phyloP scores from a whole-genome alignment of 768 basidiomycete genomes.

The Boletus rubropictus region DNA sequence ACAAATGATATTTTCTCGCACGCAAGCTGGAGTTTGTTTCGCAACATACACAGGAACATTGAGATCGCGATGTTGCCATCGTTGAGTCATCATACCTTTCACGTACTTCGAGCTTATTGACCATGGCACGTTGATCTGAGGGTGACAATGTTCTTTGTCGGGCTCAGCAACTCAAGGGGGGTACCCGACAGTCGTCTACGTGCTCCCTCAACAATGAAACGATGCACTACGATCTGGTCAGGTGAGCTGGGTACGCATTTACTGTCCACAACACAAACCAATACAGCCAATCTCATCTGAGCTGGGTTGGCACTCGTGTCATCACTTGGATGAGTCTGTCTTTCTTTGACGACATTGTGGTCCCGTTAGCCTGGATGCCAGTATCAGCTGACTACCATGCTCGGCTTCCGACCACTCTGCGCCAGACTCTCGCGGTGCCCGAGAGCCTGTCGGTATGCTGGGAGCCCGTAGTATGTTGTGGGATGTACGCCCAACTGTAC shows the following conservation, averaged over 20 bases:
- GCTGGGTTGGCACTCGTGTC: not conserved
- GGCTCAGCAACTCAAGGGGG: not conserved
- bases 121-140: slow-evolving; percentile 22
- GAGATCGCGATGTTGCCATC: not conserved
- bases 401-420: not conserved
- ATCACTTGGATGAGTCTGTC: too few species aligned
- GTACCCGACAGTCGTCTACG: not conserved
- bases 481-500: not conserved
- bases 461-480: not conserved
- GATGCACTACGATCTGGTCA: not conserved
- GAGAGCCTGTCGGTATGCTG: not conserved
- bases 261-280: not conserved
- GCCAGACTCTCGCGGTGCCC: not conserved
- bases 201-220: not conserved
- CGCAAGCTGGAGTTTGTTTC: slow-evolving; percentile 9
- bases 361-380: not conserved
- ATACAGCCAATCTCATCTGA: not conserved
- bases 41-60: not conserved
- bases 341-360: not conserved
- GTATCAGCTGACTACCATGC: not conserved
- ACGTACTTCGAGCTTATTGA: slow-evolving; percentile 16
- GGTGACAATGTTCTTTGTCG: not conserved
- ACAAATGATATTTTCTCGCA: slow-evolving; percentile 35
- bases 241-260: slow-evolving; percentile 2
- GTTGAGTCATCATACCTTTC: slow-evolving; percentile 25